A percentile compares a stretch with the other conserved stretches of the same genome.
Conservation (phyloP, 108 stramenopile species). For the Aurantiochytrium sp. region DNA sequence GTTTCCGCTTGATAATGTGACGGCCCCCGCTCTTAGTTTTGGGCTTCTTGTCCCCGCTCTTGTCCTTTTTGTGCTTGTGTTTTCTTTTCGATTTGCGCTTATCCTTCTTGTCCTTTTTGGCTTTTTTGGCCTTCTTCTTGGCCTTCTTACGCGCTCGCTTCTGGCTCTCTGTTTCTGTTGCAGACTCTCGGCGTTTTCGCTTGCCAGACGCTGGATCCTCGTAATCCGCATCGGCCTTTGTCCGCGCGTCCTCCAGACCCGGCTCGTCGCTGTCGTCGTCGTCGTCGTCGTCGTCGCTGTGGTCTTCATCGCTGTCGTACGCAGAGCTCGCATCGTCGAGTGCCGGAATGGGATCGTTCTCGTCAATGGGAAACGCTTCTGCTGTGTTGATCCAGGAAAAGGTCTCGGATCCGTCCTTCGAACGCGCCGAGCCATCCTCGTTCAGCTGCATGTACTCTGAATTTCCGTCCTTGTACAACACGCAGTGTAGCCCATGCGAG, state of each 20-base stretch:
- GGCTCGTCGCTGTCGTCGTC: not conserved
- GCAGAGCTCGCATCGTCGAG: not conserved
- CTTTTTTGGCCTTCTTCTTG: not conserved
- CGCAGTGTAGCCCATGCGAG: not conserved
- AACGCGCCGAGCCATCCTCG: not conserved
- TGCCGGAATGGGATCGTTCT: not conserved
- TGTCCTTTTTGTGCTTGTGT: not conserved
- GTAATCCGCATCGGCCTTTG: not conserved
- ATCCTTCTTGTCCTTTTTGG: not conserved
- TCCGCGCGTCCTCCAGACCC: not conserved
- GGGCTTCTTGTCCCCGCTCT: not conserved
- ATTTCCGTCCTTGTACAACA: not conserved
- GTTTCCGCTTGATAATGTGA: not conserved
- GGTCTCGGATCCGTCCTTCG: not conserved
- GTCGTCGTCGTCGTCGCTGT: not conserved
- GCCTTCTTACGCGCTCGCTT: not conserved
- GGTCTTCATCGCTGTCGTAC: not conserved
- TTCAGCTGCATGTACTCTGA: not conserved
- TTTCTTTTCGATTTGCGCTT: not conserved
- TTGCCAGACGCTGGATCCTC: not conserved
- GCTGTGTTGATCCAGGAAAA: not conserved
- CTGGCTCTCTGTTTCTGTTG: not conserved
- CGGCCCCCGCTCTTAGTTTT: not conserved
- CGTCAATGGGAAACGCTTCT: not conserved
- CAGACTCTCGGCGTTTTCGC: not conserved